Evolutionary conservation across 768 basidiomycete genomes (phyloP).

Genomic region (Serendipita indica): DNA sequence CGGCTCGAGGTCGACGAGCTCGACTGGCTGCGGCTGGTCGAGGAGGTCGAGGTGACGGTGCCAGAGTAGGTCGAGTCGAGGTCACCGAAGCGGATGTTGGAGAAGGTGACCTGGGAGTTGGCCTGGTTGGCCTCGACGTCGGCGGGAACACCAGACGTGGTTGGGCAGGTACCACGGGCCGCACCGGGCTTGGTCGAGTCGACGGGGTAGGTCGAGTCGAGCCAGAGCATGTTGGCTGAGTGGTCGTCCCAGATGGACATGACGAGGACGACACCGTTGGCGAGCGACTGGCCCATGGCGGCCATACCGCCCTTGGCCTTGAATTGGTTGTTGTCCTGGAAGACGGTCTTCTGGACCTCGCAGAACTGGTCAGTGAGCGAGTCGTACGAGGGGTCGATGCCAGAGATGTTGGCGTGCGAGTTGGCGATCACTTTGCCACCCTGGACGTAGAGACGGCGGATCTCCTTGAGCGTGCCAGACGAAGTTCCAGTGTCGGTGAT

Average conservation of each 20-base stretch:
- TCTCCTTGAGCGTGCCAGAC: constrained; percentile 35
- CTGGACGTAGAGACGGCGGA: constrained; percentile 42
- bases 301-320: constrained; percentile 28
- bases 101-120: constrained; percentile 34
- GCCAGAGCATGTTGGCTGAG: constrained; percentile 40
- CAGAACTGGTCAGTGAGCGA: constrained; percentile 38
- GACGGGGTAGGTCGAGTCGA: constrained; percentile 36
- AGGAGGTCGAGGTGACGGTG: constrained; percentile 8
- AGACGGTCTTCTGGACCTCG: constrained; percentile 29
- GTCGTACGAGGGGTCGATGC: constrained; percentile 26
- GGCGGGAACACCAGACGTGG: constrained; percentile 31
- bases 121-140: constrained; percentile 29
- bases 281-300: constrained; percentile 24
- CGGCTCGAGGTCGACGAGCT: not conserved
- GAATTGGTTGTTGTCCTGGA: constrained; percentile 33
- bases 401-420: constrained; percentile 33
- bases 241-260: constrained; percentile 43
- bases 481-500: constrained; percentile 32
- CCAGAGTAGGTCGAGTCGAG: constrained; percentile 31
- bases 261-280: constrained; percentile 34
- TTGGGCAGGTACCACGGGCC: constrained; percentile 36
- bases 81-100: constrained; percentile 40
- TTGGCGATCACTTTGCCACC: constrained; percentile 37
- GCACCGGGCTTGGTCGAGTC: constrained; percentile 28
- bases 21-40: not conserved